Evolutionary conservation across 257 asterid genomes (phyloP).

Genomic region (Solanum chiquidenum): DNA sequence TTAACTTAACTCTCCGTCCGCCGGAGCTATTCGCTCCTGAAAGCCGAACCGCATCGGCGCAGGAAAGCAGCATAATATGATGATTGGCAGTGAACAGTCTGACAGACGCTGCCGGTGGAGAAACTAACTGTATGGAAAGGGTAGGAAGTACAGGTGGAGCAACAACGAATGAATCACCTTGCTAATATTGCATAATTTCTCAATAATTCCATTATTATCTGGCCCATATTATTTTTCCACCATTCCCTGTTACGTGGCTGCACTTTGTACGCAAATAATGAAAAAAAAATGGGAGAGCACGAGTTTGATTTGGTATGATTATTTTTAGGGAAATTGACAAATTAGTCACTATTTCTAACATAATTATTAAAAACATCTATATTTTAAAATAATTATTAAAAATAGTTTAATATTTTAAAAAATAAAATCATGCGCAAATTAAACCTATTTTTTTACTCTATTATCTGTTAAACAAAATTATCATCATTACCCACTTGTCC

Average conservation of each 20-base stretch:
- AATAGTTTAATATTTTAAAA: too few relatives aligned
- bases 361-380: too few relatives aligned
- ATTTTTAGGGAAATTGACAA: background rate
- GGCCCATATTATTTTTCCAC: background rate
- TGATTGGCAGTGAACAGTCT: background rate
- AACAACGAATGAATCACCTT: background rate
- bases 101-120: background rate
- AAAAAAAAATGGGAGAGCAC: background rate
- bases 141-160: background rate
- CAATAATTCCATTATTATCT: background rate
- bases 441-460: background rate
- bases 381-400: too few relatives aligned
- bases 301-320: background rate
- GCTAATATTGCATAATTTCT: background rate
- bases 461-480: too few relatives aligned
- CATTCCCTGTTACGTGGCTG: background rate
- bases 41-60: background rate
- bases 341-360: too few relatives aligned
- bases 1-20: conserved; percentile 6
- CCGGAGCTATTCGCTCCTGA: background rate
- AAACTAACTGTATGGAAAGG: background rate
- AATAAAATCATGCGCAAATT: too few relatives aligned
- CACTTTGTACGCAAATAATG: background rate
- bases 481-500: background rate
- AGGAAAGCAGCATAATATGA: background rate